These are phyloP conservation scores for Pyricularia pennisetigena DNA, from an alignment of 2,329 filamentous ascomycete species.

Conservation along the genomic window DNA sequence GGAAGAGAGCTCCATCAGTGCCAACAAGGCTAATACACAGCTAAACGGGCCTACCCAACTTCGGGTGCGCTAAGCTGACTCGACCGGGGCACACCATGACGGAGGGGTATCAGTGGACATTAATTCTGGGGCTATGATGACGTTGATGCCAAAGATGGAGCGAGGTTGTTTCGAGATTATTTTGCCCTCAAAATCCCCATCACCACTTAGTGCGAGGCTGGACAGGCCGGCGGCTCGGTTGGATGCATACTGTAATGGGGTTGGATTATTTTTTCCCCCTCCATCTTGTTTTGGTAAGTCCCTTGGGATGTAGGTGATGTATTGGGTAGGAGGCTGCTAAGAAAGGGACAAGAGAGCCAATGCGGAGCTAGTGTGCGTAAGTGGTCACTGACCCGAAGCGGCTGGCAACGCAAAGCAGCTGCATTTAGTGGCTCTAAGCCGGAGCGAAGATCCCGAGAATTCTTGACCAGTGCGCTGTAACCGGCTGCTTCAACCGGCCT, in stretches of 20 bases:
- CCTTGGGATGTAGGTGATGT: neutral
- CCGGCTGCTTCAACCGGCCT: neutral
- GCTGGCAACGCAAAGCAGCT: neutral
- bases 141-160: neutral
- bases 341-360: neutral
- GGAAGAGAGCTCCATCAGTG: neutral
- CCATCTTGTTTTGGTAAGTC: neutral
- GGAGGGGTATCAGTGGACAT: neutral
- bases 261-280: too few species aligned
- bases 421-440: neutral
- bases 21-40: neutral
- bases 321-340: neutral
- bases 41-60: slow-evolving; percentile 2
- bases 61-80: slow-evolving; percentile 2
- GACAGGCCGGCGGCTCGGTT: neutral
- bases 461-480: neutral
- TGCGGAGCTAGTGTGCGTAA: neutral
- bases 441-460: neutral
- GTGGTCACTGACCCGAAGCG: neutral
- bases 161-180: neutral
- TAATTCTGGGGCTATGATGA: neutral
- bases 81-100: neutral
- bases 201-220: neutral
- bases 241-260: neutral
- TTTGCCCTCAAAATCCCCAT: neutral